These are phyloP conservation scores for Candida succiphila DNA, from an alignment of 805 yeast species.

Conservation along the genomic window DNA sequence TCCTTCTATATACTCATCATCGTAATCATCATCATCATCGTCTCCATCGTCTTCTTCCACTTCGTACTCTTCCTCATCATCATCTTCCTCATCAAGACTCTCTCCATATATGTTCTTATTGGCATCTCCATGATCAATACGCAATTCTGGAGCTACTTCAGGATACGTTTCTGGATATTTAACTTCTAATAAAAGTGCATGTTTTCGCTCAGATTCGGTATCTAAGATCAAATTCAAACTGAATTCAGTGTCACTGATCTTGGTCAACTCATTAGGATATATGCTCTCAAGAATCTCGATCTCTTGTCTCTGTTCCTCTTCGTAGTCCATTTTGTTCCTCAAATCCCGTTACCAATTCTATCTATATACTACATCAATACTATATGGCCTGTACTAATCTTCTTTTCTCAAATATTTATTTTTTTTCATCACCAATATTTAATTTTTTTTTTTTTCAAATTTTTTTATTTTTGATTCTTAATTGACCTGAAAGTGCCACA, in stretches of 20 bases:
- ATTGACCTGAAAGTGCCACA: too few relatives aligned
- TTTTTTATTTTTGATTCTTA: too few relatives aligned
- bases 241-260: constrained; percentile 37
- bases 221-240: constrained; percentile 57
- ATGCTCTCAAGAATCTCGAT: constrained; percentile 82
- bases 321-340: constrained; percentile 46
- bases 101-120: constrained; percentile 18
- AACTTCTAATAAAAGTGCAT: constrained; percentile 48
- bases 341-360: not conserved
- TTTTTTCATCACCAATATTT: too few relatives aligned
- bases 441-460: too few relatives aligned
- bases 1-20: constrained; percentile 25
- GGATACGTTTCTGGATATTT: constrained; percentile 76
- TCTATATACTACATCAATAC: not conserved
- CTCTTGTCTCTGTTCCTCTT: constrained; percentile 84
- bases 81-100: constrained; percentile 14
- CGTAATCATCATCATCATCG: constrained; percentile 39
- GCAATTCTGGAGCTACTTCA: constrained; percentile 59
- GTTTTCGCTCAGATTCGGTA: constrained; percentile 50
- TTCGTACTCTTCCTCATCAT: constrained; percentile 19
- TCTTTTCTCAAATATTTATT: not conserved
- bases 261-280: constrained; percentile 82
- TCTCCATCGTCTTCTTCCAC: constrained; percentile 26
- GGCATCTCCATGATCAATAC: constrained; percentile 23
- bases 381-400: not conserved